Base-by-base conservation (phyloP, 2,329 filamentous ascomycete genomes). In the Fusarium cicatricum region DNA sequence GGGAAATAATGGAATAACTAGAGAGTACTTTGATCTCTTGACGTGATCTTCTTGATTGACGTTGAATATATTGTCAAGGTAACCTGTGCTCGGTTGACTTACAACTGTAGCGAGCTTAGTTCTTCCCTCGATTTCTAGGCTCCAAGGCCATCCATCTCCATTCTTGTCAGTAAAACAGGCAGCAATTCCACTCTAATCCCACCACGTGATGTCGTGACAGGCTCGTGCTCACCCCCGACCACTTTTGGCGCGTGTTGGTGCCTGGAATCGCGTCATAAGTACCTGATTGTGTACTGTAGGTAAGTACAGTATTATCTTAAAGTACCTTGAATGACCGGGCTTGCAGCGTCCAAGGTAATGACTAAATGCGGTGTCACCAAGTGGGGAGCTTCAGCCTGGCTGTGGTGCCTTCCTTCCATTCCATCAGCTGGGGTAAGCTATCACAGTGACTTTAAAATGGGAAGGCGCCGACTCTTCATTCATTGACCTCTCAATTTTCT, bases 181-280 rank as follows among this genome's bases (percentile, higher is more conserved):
- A 64, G 29, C 58, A 39, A 59, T 47, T 52, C 52, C 60, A 52
- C 47, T 32, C 31, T 16, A 26, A 40, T 11, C 4, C 21, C 12
- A 32, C 53, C 67, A 71, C 67, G 64, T 72, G 70, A 72, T 43
- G 26, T 49, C 67, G 70, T 60, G 69, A 36, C 16, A 47, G 21
- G 45, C 36, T 69, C 67, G 70, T 60, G 64, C 52, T 51, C 39
- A 44, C 32, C 42, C 16, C 3, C 28, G 11, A 8, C 15, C 34
- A 36, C 15, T 39, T 53, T 26, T 58, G 54, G 56, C 58, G 52
- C 53, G 62, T 44, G 50, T 56, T 70, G 69, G 55, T 71, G 69
- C 69, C 65, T 68, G 36, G 41, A 55, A 47, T 28, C 64, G 61
- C 56, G 59, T 58, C 42, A 45, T 47, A 14, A n/a, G 3, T n/a